Base-by-base conservation (phyloP, 768 basidiomycete genomes). In the Tulasnella calospora region DNA sequence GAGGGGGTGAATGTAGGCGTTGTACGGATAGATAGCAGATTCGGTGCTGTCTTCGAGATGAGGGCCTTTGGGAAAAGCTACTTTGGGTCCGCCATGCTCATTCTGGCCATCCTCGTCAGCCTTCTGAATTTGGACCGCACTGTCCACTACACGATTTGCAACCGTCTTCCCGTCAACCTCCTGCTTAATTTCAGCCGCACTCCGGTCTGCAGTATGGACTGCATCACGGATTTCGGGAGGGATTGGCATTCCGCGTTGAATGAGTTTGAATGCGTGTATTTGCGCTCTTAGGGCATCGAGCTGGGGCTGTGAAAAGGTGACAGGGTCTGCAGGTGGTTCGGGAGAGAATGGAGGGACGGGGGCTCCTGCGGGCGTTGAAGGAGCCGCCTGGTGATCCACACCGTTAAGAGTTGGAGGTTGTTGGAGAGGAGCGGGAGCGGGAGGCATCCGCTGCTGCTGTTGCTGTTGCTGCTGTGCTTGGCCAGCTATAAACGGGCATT, bases 1-100 rank as follows among this genome's bases (percentile, higher is more conserved):
- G 3, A 83, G 80, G 17, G 96, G 96, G 81, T 95, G 90, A 38
- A 89, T 88, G 83, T 90, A 96, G 27, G 96, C 92, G 83, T 97
- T 97, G 86, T 96, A 96, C 2, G 96, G 96, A 82, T 96, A 95
- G 79, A 96, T 91, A 55, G 90, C 89, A 0, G 94, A 95, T 78
- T 89, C 87, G 74, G 89, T 86, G 83, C 96, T 90, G 83, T 93
- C 92, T 79, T 97, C 95, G 40, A 93, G 86, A 84, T 90, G 91
- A 7, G 90, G 89, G 0, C 90, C 92, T 80, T 92, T 92, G 35
- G 94, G 91, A 3, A 77, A 40, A 6, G 71, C 71, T 15, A 72
- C 27, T 69, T 77, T 77, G 38, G 73, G 41, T n/a, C 44, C 61
- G 30, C 21, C 30, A 61, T 47, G 40, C 36, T 73, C 46, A 12